Percentiles rank a stretch among this genome's conserved stretches.
Evolutionary conservation across 495 filamentous ascomycete species (phyloP).

Genomic region (Daldinia loculata): DNA sequence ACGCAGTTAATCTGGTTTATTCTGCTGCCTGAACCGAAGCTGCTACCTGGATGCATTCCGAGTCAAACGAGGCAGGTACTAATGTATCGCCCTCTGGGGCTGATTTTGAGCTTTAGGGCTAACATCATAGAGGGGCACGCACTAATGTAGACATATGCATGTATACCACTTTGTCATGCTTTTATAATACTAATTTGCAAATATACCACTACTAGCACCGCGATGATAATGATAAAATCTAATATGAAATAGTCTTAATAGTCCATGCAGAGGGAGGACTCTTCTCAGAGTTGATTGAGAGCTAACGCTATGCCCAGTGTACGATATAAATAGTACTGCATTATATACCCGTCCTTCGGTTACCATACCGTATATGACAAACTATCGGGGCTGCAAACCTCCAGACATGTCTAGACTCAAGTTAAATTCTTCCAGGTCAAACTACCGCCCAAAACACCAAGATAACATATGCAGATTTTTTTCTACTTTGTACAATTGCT

Average conservation of each 20-base stretch:
- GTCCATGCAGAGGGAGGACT: neutral
- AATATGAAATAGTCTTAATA: neutral
- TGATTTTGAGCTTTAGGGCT: neutral
- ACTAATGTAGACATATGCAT: neutral
- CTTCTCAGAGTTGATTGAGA: constrained; percentile 6
- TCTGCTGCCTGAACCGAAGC: constrained; percentile 44
- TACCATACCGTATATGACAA: constrained; percentile 37
- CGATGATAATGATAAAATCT: neutral
- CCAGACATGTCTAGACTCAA: constrained; percentile 30
- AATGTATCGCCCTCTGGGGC: neutral
- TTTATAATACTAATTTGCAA: neutral
- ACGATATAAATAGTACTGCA: constrained; percentile 33
- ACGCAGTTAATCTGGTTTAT: constrained; percentile 26
- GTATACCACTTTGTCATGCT: neutral
- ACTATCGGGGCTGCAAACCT: constrained; percentile 35
- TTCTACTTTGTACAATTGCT: constrained; percentile 38
- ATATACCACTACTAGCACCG: neutral
- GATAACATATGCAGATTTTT: constrained; percentile 36
- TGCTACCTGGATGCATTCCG: neutral
- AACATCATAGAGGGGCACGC: neutral
- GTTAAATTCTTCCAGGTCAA: constrained; percentile 23
- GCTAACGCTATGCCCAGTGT: neutral
- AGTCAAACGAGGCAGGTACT: neutral
- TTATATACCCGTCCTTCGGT: constrained; percentile 28
- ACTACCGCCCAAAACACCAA: constrained; percentile 25